Conservation (phyloP, 768 basidiomycete genomes). For the Glaciozyma martinii region DNA sequence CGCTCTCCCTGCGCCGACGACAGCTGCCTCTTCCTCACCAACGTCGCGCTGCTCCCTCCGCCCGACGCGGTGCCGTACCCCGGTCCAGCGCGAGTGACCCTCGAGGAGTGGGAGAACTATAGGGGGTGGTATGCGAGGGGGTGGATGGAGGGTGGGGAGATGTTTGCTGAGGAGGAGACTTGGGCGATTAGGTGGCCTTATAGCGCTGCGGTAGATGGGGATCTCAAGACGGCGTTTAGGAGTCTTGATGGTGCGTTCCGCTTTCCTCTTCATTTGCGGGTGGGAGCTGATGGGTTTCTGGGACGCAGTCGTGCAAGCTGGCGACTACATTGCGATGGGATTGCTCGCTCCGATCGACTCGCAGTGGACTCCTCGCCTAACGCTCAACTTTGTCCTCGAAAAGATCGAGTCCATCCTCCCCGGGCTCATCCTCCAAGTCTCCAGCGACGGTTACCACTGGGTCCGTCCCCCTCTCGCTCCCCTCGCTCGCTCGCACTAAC, state of each 20-base stretch:
- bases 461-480: slow-evolving; percentile 4
- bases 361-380: not conserved
- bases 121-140: slow-evolving; percentile 6
- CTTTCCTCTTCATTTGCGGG: not conserved
- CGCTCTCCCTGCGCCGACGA: slow-evolving; percentile 15
- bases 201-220: slow-evolving; percentile 25
- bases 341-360: slow-evolving; percentile 20
- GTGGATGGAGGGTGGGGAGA: slow-evolving; percentile 10
- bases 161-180: slow-evolving; percentile 14
- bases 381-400: slow-evolving; percentile 14
- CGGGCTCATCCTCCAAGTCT: slow-evolving; percentile 7
- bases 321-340: slow-evolving; percentile 29
- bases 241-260: slow-evolving; percentile 24
- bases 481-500: not conserved
- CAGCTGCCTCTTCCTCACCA: slow-evolving; percentile 29
- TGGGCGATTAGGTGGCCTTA: slow-evolving; percentile 20
- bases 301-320: slow-evolving; percentile 1
- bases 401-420: slow-evolving; percentile 8
- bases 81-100: not conserved
- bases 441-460: slow-evolving; percentile 18
- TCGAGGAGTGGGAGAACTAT: slow-evolving; percentile 19
- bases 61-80: slow-evolving; percentile 22
- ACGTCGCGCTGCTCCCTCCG: slow-evolving; percentile 26
- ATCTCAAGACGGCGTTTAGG: slow-evolving; percentile 25
- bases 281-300: not conserved